These are phyloP conservation scores for Asterochloris sp. DNA, from an alignment of 139 green algal species.

Conservation along the genomic window DNA sequence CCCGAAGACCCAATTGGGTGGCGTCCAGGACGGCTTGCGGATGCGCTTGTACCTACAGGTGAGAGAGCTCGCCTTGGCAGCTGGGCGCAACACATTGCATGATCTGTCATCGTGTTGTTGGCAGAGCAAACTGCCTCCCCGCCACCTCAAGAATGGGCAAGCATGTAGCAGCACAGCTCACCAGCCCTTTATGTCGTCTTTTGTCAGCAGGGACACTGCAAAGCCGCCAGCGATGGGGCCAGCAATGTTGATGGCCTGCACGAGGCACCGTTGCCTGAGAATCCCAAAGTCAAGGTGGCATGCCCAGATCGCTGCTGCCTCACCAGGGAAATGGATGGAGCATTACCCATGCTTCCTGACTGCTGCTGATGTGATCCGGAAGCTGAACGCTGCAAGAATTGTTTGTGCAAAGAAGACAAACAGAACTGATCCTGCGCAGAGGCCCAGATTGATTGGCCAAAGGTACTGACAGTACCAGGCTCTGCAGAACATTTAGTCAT, in stretches of 20 bases:
- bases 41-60: conserved; percentile 29
- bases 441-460: too few relatives aligned
- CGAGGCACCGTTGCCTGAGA: too few relatives aligned
- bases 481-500: too few relatives aligned
- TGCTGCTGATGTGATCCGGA: too few relatives aligned
- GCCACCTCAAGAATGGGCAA: neutral
- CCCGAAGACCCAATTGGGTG: conserved; percentile 48
- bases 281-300: too few relatives aligned
- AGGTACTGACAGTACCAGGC: too few relatives aligned
- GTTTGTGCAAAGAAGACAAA: too few relatives aligned
- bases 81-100: neutral
- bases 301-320: too few relatives aligned
- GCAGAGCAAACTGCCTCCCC: neutral
- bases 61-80: neutral
- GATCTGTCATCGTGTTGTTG: neutral
- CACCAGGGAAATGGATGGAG: too few relatives aligned
- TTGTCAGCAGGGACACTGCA: conserved; percentile 23
- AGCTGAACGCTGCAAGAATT: too few relatives aligned
- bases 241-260: conserved; percentile 28
- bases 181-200: conserved; percentile 43
- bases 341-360: too few relatives aligned
- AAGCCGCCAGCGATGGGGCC: conserved; percentile 33
- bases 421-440: too few relatives aligned
- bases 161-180: neutral
- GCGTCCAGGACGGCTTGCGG: conserved; percentile 45